These are phyloP conservation scores for Colletotrichum tabaci DNA, from an alignment of 2,329 filamentous ascomycete genomes.

Conservation along the genomic window DNA sequence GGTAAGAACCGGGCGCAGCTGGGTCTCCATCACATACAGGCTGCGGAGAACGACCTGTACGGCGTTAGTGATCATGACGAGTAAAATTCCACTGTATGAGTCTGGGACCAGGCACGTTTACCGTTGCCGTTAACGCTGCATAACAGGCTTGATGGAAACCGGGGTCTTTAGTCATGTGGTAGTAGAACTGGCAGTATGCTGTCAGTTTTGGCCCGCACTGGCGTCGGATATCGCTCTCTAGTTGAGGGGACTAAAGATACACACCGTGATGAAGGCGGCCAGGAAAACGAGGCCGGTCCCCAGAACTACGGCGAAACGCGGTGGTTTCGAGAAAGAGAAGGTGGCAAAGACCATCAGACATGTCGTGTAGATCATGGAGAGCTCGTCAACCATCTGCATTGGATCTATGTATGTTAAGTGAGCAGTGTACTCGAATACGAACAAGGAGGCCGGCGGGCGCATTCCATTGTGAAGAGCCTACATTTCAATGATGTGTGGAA, in stretches of 20 bases:
- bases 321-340: slow-evolving; percentile 78
- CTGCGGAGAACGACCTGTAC: slow-evolving; percentile 75
- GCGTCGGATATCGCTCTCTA: background rate
- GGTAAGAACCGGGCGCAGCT: slow-evolving; percentile 62
- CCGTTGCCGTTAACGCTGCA: slow-evolving; percentile 76
- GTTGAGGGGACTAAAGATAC: slow-evolving; percentile 48
- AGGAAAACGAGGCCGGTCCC: slow-evolving; percentile 70
- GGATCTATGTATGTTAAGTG: slow-evolving; percentile 57
- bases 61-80: background rate
- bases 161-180: slow-evolving; percentile 86
- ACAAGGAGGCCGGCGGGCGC: background rate
- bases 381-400: slow-evolving; percentile 73
- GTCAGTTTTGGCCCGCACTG: slow-evolving; percentile 10
- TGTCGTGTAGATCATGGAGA: slow-evolving; percentile 73
- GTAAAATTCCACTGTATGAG: background rate
- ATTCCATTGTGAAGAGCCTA: slow-evolving; percentile 49
- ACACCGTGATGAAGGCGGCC: slow-evolving; percentile 80
- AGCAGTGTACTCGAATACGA: background rate
- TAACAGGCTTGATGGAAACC: slow-evolving; percentile 88
- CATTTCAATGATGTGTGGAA: slow-evolving; percentile 72
- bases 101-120: background rate
- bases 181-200: slow-evolving; percentile 57
- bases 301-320: slow-evolving; percentile 65
- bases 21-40: slow-evolving; percentile 79
- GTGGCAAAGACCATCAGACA: slow-evolving; percentile 75